These are phyloP conservation scores for Phytophthora capsici DNA, from an alignment of 352 stramenopile species.

Conservation along the genomic window DNA sequence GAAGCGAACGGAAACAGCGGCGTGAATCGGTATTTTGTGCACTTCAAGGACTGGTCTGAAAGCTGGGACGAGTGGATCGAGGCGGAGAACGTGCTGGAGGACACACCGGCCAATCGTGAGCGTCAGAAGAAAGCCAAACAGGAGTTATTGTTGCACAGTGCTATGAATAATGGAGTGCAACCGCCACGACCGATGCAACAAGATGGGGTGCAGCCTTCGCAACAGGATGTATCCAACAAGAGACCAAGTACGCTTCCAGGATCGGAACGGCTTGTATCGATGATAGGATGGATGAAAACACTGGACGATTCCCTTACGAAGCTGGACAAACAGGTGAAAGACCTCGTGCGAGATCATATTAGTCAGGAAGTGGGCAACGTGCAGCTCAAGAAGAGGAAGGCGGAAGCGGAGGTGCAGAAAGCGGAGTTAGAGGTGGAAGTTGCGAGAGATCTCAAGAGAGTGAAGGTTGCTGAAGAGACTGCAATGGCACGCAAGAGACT, in stretches of 20 bases:
- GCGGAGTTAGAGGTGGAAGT: conserved; percentile 38
- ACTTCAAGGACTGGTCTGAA: conserved; percentile 37
- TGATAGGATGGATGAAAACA: conserved; percentile 43
- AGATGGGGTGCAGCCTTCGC: no score
- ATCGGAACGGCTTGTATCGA: conserved; percentile 28
- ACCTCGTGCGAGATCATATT: conserved; percentile 27
- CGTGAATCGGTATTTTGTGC: conserved; percentile 20
- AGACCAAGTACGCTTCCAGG: conserved; percentile 28
- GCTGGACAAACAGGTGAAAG: conserved; percentile 37
- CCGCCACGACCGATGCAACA: conserved; percentile 12
- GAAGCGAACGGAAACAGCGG: neutral
- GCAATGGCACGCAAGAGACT: conserved; percentile 40
- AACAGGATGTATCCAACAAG: conserved; percentile 8
- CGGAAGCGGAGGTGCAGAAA: conserved; percentile 38
- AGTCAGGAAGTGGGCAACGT: conserved; percentile 22
- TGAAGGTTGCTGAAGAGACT: conserved; percentile 39
- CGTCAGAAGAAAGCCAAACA: conserved; percentile 36
- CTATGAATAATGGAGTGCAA: neutral
- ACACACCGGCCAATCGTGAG: conserved; percentile 32
- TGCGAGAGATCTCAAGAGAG: conserved; percentile 38
- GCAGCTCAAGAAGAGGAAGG: conserved; percentile 35
- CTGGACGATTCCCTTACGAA: conserved; percentile 35
- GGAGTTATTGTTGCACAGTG: conserved; percentile 27
- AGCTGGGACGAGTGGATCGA: conserved; percentile 36
- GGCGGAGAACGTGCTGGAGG: conserved; percentile 33